Evolutionary conservation across 2,329 filamentous ascomycete genomes (phyloP).

Genomic region (Colletotrichum sp.): DNA sequence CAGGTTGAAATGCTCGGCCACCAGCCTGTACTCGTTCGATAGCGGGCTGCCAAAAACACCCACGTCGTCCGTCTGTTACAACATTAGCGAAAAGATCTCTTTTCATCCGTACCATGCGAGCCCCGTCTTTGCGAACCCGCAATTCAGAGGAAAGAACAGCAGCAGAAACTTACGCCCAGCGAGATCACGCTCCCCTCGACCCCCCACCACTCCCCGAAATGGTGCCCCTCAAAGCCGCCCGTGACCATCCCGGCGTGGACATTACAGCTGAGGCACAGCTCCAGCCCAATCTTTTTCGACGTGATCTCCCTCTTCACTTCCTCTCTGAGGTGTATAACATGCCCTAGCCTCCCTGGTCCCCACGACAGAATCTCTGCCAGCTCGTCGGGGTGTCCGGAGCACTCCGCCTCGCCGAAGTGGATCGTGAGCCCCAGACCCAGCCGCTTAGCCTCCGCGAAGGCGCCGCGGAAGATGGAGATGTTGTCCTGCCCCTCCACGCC

Average conservation of each 20-base stretch:
- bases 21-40: slow-evolving; percentile 79
- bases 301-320: slow-evolving; percentile 60
- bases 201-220: slow-evolving; percentile 76
- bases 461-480: slow-evolving; percentile 62
- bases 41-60: slow-evolving; percentile 79
- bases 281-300: slow-evolving; percentile 64
- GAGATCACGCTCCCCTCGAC: slow-evolving; percentile 65
- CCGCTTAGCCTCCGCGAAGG: slow-evolving; percentile 62
- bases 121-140: neutral
- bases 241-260: slow-evolving; percentile 76
- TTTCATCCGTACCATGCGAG: neutral
- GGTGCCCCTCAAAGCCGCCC: slow-evolving; percentile 71
- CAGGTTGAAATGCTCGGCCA: slow-evolving; percentile 73
- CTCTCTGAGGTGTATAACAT: slow-evolving; percentile 77
- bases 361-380: slow-evolving; percentile 69
- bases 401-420: slow-evolving; percentile 77
- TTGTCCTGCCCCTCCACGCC: slow-evolving; percentile 62
- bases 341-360: slow-evolving; percentile 72
- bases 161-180: slow-evolving; percentile 64
- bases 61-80: slow-evolving; percentile 76
- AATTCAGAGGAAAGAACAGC: neutral
- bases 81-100: neutral
- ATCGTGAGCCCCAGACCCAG: slow-evolving; percentile 69
- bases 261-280: slow-evolving; percentile 83
- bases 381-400: slow-evolving; percentile 63